A percentile compares a stretch with the other conserved stretches of the same genome.
phyloP scores from a whole-genome alignment of 495 filamentous ascomycete genomes.

The Corynascus novoguineensis region DNA sequence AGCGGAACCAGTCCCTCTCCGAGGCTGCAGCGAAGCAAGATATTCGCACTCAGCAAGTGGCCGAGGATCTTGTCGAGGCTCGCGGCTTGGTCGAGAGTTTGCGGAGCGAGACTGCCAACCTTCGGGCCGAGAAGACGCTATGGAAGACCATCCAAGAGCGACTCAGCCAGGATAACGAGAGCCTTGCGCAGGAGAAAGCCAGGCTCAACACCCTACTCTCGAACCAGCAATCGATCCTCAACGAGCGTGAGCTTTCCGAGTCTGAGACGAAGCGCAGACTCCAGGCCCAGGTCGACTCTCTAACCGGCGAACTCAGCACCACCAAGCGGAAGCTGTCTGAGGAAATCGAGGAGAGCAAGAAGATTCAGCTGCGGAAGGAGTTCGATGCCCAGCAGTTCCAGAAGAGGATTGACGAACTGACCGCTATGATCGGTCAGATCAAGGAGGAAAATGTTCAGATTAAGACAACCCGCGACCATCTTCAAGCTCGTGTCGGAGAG shows the following conservation, averaged over 20 bases:
- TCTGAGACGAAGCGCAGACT: conserved; percentile 72
- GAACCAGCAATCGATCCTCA: conserved; percentile 77
- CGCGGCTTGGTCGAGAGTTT: conserved; percentile 77
- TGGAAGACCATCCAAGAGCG: conserved; percentile 89
- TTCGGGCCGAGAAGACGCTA: conserved; percentile 86
- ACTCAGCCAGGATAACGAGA: conserved; percentile 77
- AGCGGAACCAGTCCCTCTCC: conserved; percentile 64
- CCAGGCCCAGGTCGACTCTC: conserved; percentile 64
- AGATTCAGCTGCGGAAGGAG: conserved; percentile 71
- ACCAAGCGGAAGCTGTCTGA: conserved; percentile 80
- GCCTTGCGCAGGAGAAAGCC: conserved; percentile 71
- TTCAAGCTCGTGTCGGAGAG: conserved; percentile 82
- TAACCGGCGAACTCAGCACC: conserved; percentile 70
- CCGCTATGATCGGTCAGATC: conserved; percentile 64
- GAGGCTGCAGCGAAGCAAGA: conserved; percentile 87
- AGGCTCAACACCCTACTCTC: conserved; percentile 73
- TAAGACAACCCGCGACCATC: conserved; percentile 80
- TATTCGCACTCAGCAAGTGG: conserved; percentile 78
- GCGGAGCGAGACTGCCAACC: conserved; percentile 83
- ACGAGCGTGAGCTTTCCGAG: conserved; percentile 83
- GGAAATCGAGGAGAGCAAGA: conserved; percentile 76
- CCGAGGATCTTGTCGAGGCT: conserved; percentile 86
- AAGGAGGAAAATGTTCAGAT: conserved; percentile 77
- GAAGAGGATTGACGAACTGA: conserved; percentile 83
- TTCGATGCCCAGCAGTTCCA: conserved; percentile 81